phyloP scores from a whole-genome alignment of 805 yeast genomes.

The Sugiyamaella americana region DNA sequence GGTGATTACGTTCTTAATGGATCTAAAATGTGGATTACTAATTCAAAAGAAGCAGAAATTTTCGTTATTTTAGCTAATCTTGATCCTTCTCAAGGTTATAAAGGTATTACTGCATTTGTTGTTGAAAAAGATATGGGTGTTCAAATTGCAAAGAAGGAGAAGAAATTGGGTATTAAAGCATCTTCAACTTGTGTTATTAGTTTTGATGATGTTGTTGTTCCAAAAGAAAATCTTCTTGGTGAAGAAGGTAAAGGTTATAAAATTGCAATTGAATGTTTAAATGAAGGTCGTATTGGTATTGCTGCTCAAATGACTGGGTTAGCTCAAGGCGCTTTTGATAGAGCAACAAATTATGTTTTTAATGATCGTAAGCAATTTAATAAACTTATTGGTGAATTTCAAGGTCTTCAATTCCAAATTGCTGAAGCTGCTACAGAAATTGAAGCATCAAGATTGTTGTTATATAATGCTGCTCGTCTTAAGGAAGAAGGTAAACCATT shows the following conservation, averaged over 20 bases:
- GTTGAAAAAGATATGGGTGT: conserved; percentile 39
- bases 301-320: conserved; percentile 43
- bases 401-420: conserved; percentile 43
- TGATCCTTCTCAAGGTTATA: conserved; percentile 38
- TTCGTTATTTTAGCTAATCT: conserved; percentile 38
- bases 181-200: conserved; percentile 39
- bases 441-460: conserved; percentile 38
- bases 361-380: conserved; percentile 41
- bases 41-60: conserved; percentile 39
- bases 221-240: conserved; percentile 38
- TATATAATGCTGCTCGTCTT: conserved; percentile 42
- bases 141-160: conserved; percentile 39
- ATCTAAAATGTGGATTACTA: conserved; percentile 43
- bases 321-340: conserved; percentile 39
- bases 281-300: conserved; percentile 42
- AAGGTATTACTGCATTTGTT: conserved; percentile 40
- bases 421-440: conserved; percentile 40
- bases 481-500: conserved; percentile 38
- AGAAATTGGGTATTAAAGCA: conserved; percentile 40
- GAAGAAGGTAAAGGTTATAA: conserved; percentile 41
- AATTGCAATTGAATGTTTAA: conserved; percentile 39
- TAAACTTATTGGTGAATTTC: conserved; percentile 38
- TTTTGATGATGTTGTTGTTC: conserved; percentile 38
- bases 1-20: conserved; percentile 37
- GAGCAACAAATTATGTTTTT: conserved; percentile 35